Percentiles rank a stretch among this genome's conserved stretches.
Evolutionary conservation across 441 rosid genomes (phyloP).

Genomic region (Populus tomentosa): DNA sequence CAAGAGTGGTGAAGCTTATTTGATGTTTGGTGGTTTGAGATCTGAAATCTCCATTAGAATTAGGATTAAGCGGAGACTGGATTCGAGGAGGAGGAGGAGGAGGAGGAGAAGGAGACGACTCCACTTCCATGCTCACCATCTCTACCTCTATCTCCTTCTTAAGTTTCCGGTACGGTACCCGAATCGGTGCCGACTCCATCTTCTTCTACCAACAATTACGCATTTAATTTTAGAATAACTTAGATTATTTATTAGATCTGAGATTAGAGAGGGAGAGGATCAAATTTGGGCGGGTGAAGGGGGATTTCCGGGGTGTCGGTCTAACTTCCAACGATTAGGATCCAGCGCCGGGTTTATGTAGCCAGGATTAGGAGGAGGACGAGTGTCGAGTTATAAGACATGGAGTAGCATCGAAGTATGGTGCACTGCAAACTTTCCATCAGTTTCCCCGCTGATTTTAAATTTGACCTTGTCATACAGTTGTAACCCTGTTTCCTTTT

Average conservation of each 20-base stretch:
- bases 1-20: constrained; percentile 44
- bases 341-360: neutral
- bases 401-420: neutral
- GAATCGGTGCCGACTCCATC: constrained; percentile 51
- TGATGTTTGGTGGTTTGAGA: constrained; percentile 28
- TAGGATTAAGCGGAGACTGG: constrained; percentile 19
- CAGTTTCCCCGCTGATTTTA: neutral
- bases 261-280: neutral
- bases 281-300: neutral
- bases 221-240: neutral
- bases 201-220: constrained; percentile 6
- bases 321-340: neutral
- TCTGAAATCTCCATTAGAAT: constrained; percentile 16
- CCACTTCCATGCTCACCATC: constrained; percentile 41
- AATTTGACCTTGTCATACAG: neutral
- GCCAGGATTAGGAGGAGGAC: neutral
- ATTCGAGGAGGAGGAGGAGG: constrained; percentile 27
- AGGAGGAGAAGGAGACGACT: constrained; percentile 20
- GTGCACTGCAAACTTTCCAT: neutral
- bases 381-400: neutral
- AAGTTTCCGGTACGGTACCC: constrained; percentile 74
- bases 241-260: neutral
- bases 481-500: too few species aligned
- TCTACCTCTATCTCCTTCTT: constrained; percentile 63
- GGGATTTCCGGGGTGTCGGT: neutral